phyloP scores from a whole-genome alignment of 345 rosid genomes.

The Acer negundo region DNA sequence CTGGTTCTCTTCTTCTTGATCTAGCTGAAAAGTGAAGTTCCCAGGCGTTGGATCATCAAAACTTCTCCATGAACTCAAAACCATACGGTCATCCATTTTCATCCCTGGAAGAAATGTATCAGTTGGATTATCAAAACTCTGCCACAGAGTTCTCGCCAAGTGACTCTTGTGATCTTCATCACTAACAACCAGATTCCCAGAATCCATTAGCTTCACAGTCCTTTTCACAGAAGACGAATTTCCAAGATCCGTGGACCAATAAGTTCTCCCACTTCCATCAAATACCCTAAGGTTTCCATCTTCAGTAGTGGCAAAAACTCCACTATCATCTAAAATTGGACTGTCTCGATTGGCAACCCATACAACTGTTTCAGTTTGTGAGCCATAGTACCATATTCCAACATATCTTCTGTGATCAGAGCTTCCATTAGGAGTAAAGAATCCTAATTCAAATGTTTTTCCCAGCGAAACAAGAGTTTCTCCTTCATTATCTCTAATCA shows the following conservation, averaged over 20 bases:
- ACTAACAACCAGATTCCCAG: conserved; percentile 47
- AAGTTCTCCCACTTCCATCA: conserved; percentile 29
- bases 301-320: conserved; percentile 17
- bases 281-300: conserved; percentile 38
- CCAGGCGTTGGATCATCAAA: conserved; percentile 60
- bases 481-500: conserved; percentile 33
- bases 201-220: conserved; percentile 31
- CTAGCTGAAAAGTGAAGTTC: conserved; percentile 46
- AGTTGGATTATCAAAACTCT: conserved; percentile 54
- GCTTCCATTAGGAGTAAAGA: conserved; percentile 49
- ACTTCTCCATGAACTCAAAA: conserved; percentile 56
- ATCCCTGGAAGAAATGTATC: conserved; percentile 68
- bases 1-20: conserved; percentile 40
- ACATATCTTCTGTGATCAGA: conserved; percentile 33
- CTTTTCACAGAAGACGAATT: conserved; percentile 9
- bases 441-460: conserved; percentile 42
- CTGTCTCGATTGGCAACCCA: conserved; percentile 53
- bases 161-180: conserved; percentile 21
- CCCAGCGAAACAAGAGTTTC: conserved; percentile 40
- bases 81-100: conserved; percentile 41
- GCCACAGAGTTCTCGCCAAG: conserved; percentile 25
- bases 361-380: conserved; percentile 27
- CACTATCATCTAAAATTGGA: conserved; percentile 23
- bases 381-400: conserved; percentile 47
- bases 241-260: conserved; percentile 28